Evolutionary conservation across 106 monocot species (phyloP).

Genomic region (Agapanthus africanus): DNA sequence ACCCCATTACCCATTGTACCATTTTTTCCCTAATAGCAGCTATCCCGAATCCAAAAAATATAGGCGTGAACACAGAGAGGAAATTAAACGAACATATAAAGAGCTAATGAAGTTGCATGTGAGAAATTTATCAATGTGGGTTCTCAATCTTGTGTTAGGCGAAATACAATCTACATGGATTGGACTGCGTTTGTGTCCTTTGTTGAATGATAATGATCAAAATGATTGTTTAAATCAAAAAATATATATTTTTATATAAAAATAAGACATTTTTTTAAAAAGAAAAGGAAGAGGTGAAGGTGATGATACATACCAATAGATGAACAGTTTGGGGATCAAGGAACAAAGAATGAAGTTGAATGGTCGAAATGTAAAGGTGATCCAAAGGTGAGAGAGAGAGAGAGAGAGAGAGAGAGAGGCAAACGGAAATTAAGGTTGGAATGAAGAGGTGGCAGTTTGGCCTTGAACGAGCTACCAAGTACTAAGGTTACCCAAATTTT

Average conservation of each 20-base stretch:
- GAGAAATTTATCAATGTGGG: slow-evolving; percentile 9
- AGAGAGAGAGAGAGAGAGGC: not conserved
- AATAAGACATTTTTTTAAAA: not conserved
- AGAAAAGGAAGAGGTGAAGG: not conserved
- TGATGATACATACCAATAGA: not conserved
- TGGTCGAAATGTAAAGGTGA: not conserved
- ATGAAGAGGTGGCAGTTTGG: slow-evolving; percentile 8
- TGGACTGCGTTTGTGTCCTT: not conserved
- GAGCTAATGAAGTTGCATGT: not conserved
- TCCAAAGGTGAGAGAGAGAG: not conserved
- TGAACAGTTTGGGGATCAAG: not conserved
- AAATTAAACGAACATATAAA: not conserved
- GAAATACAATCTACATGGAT: not conserved
- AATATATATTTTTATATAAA: not conserved
- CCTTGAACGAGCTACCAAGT: too few relatives aligned
- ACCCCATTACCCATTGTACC: too few relatives aligned
- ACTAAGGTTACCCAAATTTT: too few relatives aligned
- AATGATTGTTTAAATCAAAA: not conserved
- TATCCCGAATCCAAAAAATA: too few relatives aligned
- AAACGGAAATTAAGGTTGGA: not conserved
- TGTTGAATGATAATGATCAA: not conserved
- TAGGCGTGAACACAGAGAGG: not conserved
- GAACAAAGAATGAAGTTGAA: not conserved
- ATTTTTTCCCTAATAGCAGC: too few relatives aligned
- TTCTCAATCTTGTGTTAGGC: not conserved